Evolutionary conservation across 2,329 filamentous ascomycete genomes (phyloP).

Genomic region (Claviceps arundinis): DNA sequence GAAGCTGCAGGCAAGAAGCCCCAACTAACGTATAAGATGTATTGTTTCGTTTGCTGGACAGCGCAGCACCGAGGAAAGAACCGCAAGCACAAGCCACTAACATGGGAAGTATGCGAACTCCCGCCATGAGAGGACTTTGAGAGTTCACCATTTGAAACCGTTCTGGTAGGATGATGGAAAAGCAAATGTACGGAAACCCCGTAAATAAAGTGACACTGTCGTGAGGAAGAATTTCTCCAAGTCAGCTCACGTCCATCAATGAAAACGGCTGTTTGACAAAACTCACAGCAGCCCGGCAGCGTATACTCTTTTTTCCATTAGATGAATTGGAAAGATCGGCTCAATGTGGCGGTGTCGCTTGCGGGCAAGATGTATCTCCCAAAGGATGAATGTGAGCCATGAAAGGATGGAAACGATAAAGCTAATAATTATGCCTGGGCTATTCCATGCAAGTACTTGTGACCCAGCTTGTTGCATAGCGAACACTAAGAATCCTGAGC

Average conservation of each 20-base stretch:
- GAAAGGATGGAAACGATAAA: conserved; percentile 33
- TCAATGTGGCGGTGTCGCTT: conserved; percentile 27
- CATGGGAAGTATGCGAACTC: conserved; percentile 44
- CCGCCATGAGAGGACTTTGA: conserved; percentile 38
- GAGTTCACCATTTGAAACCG: conserved; percentile 46
- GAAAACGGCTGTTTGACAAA: conserved; percentile 2
- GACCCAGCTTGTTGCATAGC: conserved; percentile 44
- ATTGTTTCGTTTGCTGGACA: conserved; percentile 41
- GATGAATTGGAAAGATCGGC: conserved; percentile 40
- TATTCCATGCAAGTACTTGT: conserved; percentile 37
- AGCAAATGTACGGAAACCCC: conserved; percentile 43
- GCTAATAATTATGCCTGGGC: conserved; percentile 34
- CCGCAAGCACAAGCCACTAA: conserved; percentile 42
- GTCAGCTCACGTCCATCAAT: not conserved
- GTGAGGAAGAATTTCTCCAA: not conserved
- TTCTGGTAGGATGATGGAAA: conserved; percentile 46
- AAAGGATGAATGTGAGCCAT: conserved; percentile 35
- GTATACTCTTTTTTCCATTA: conserved; percentile 36
- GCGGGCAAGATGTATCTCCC: conserved; percentile 34
- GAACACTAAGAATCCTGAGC: conserved; percentile 41
- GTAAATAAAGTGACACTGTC: conserved; percentile 40
- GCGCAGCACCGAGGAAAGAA: conserved; percentile 39
- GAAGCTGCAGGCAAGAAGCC: conserved; percentile 36
- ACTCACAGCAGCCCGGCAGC: conserved; percentile 35
- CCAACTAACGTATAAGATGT: conserved; percentile 37